Base-by-base conservation (phyloP, 2,329 filamentous ascomycete genomes). In the Penicillium sp. region DNA sequence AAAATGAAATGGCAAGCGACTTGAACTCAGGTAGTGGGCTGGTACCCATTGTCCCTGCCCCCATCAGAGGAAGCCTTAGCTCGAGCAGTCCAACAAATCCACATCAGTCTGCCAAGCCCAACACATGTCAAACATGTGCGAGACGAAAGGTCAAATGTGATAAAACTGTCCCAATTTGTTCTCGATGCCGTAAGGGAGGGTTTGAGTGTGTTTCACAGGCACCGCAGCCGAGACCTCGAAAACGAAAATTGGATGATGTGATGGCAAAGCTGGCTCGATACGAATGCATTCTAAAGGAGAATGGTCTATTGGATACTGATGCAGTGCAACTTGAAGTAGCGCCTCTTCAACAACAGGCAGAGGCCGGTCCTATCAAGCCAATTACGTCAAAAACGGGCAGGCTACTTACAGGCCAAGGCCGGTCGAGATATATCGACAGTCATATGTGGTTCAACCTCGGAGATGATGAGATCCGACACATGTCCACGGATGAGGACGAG, bases 371-470 rank as follows among this genome's bases (percentile, higher is more conserved):
- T 26, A 19, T 43, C 43, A 30, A 26, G n/a, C 52, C 51, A 10
- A 19, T 26, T 16, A 13, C 48, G 22, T 60, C 54, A 38, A 60
- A 48, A 46, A 35, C 56, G 16, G 48, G 48, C 26, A 52, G 37
- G 38, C 38, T 58, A 33, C 38, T 58, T 38, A 52, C 55, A 28
- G 48, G 48, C 46, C 55, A 43, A 30, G 78, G 78, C 37, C 78
- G 73, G 61, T 76, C 79, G 4, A 68, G 79, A 58, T 82, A 80
- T 54, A 75, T 81, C 56, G 74, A 80, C 60, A 78, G 73, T 60
- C 65, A 63, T 54, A 61, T 74, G 19, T 71, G 72, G 73, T 64
- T 62, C 4, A 65, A 68, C 28, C 52, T 70, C 11, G 70, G 61
- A 26, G 65, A 73, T 28, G 73, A 70, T 40, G 70, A 71, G 8